Evolutionary conservation across 805 yeast species (phyloP).

Genomic region (Candida nitratophila): DNA sequence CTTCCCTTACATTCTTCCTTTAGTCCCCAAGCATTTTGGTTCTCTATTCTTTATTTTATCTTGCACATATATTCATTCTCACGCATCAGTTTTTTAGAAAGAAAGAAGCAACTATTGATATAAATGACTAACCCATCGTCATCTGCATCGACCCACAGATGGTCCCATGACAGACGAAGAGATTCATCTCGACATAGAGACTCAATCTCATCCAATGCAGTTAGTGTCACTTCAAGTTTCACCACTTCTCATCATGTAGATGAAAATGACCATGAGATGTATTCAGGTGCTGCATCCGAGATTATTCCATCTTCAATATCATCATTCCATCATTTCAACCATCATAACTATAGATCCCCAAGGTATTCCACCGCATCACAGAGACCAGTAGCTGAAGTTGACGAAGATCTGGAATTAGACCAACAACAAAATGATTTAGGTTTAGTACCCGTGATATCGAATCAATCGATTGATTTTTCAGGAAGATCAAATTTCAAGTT

Average conservation of each 20-base stretch:
- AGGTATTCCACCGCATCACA: constrained; percentile 9
- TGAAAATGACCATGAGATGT: constrained; percentile 64
- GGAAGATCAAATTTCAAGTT: constrained; percentile 57
- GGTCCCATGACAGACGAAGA: constrained; percentile 6
- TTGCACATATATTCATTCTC: no score
- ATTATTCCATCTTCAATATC: constrained; percentile 73
- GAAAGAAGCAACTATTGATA: no score
- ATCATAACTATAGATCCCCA: constrained; percentile 14
- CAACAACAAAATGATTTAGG: constrained; percentile 22
- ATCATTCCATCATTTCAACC: constrained; percentile 57
- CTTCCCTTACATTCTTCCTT: no score
- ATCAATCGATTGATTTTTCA: constrained; percentile 30
- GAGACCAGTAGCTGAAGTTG: constrained; percentile 3
- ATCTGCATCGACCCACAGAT: neutral
- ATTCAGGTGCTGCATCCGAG: constrained; percentile 71
- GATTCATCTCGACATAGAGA: constrained; percentile 25
- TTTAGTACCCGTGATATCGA: constrained; percentile 28
- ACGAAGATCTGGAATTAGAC: constrained; percentile 5
- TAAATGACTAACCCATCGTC: constrained; percentile 2
- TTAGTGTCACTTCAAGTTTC: constrained; percentile 3
- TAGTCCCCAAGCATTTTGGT: no score
- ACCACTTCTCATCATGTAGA: constrained; percentile 27
- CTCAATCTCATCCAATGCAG: constrained; percentile 18
- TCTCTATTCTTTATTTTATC: no score
- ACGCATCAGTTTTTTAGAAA: no score